Evolutionary conservation across 1,284 basidiomycete species (phyloP), one percentile per base, ranked within the genome.

Genomic region (Naganishia sp.): DNA sequence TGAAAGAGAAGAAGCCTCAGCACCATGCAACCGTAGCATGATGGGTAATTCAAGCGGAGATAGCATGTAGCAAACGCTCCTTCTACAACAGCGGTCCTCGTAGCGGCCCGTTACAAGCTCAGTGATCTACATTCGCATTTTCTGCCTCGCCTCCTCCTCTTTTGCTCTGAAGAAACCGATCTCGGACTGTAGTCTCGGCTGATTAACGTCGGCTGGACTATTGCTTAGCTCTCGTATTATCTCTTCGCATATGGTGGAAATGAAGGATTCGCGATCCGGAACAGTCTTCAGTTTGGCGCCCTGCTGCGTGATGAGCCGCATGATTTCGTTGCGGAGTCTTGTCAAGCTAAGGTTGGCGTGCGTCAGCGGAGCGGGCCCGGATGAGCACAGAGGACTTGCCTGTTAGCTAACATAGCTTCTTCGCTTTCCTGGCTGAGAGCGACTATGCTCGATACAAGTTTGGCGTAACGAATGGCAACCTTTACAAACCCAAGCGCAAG

Each of bases 261-360:
- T 84, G 66, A 88, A 87, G 1, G 86, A 88, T 9, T 87, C 87
- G 72, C 83, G 86, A 47, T 86, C 82, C 1, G 85, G 65, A 3
- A 57, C 43, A 18, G 68, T 88, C 28, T 82, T 82, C 61, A 88
- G 84, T 70, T 87, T 88, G 55, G 84, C 82, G 3, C 88, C 85
- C 75, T 94, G 91, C 25, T 83, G 83, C 42, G 83, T 77, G 67
- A 94, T 85, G n/a, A 95, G 81, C 70, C 88, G 89, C 53, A 86
- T 83, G n/a, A 95, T 77, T 77, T 95, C 93, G 72, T 88, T 86
- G 46, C 92, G 86, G 58, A 96, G 77, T n/a, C 92, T 88, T n/a
- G 88, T 81, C 66, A 94, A 82, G 74, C 94, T 96, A 43, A 42
- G 35, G n/a, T 43, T 65, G 10, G 50, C 3, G 41, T 60, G n/a